Conservation (phyloP, 169 alveolate species). For the Babesia bigemina region DNA sequence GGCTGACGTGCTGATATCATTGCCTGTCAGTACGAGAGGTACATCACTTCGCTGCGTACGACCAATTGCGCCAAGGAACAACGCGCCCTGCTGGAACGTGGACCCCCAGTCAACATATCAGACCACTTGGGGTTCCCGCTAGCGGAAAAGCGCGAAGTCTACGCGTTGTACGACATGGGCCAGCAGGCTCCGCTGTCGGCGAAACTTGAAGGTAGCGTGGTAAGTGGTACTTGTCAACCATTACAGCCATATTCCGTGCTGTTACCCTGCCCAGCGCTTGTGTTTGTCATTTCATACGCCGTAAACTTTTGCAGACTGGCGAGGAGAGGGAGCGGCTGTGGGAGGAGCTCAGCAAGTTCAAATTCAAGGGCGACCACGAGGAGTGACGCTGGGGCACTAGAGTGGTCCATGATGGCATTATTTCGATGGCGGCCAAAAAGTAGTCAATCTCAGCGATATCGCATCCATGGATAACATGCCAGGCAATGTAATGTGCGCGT, state of each 20-base stretch:
- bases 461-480: too few species aligned
- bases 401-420: too few species aligned
- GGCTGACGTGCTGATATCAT: background rate
- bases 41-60: slow-evolving; percentile 38
- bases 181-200: slow-evolving; percentile 24
- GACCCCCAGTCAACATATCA: slow-evolving; percentile 66
- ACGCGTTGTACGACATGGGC: slow-evolving; percentile 47
- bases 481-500: too few species aligned
- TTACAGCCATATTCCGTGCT: background rate
- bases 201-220: slow-evolving; percentile 67
- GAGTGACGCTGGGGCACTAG: slow-evolving; percentile 16
- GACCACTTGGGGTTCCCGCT: slow-evolving; percentile 62
- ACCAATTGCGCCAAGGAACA: slow-evolving; percentile 71
- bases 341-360: slow-evolving; percentile 56
- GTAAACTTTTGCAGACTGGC: slow-evolving; percentile 41
- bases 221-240: slow-evolving; percentile 14
- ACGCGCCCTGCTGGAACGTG: slow-evolving; percentile 64
- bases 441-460: too few species aligned
- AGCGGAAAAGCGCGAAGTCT: slow-evolving; percentile 53
- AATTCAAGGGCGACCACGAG: slow-evolving; percentile 50
- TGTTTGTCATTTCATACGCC: too few species aligned
- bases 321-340: slow-evolving; percentile 61
- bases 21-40: slow-evolving; percentile 36
- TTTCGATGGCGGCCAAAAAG: too few species aligned
- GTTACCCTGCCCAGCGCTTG: too few species aligned